Conservation (phyloP, 805 yeast species). For the Isabelozyma pseudorhagii region DNA sequence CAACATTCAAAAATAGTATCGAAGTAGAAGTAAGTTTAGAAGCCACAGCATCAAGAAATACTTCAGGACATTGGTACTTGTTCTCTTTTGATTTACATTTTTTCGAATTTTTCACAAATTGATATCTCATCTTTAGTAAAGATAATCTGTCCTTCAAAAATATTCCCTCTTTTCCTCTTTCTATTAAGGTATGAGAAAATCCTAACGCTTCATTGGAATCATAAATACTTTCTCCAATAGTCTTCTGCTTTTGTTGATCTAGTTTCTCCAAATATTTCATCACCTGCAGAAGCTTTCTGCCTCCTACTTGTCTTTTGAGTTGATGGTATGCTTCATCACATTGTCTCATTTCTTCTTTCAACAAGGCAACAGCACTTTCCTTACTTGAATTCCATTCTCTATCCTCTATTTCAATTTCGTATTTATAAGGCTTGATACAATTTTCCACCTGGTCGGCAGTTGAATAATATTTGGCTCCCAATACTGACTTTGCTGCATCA, state of each 20-base stretch:
- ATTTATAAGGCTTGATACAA: constrained; percentile 96
- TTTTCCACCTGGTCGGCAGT: constrained; percentile 99
- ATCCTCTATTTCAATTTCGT: constrained; percentile 94
- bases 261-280: constrained; percentile 64
- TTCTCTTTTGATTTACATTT: constrained; percentile 76
- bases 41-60: constrained; percentile 87
- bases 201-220: constrained; percentile 73
- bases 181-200: constrained; percentile 71
- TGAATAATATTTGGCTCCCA: constrained; percentile 74
- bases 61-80: constrained; percentile 91
- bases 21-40: constrained; percentile 92
- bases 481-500: constrained; percentile 80
- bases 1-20: constrained; percentile 88
- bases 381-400: constrained; percentile 86
- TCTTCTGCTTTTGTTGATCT: constrained; percentile 26
- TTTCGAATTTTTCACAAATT: constrained; percentile 65
- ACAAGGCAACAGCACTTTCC: constrained; percentile 67
- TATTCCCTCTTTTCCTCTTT: constrained; percentile 79
- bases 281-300: constrained; percentile 79
- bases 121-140: constrained; percentile 68
- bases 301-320: constrained; percentile 73
- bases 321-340: constrained; percentile 62
- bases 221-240: constrained; percentile 30
- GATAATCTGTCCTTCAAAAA: constrained; percentile 73
- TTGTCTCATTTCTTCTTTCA: constrained; percentile 83